phyloP scores from a whole-genome alignment of 495 filamentous ascomycete genomes.

The Talaromyces liani region DNA sequence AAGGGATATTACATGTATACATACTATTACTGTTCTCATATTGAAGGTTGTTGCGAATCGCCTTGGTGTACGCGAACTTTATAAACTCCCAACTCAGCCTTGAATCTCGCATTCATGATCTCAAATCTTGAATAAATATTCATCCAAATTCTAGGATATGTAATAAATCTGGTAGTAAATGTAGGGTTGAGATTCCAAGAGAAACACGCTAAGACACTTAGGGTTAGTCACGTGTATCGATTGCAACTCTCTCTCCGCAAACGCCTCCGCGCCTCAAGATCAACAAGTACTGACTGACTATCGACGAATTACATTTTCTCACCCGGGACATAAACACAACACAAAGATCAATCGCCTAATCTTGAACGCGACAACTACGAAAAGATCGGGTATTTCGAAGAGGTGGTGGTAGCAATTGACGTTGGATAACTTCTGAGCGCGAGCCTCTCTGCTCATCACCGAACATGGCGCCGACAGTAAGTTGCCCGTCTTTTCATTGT shows the following conservation, averaged over 20 bases:
- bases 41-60: neutral
- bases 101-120: neutral
- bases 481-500: conserved; percentile 10
- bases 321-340: too few relatives aligned
- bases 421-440: neutral
- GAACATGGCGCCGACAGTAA: conserved; percentile 36
- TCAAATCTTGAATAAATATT: neutral
- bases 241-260: conserved; percentile 4
- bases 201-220: neutral
- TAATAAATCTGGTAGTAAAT: neutral
- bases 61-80: neutral
- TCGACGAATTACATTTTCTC: neutral
- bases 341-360: neutral
- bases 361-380: neutral
- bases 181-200: neutral
- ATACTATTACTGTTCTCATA: conserved; percentile 4
- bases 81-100: neutral
- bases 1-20: neutral
- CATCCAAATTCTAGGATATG: neutral
- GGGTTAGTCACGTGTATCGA: neutral
- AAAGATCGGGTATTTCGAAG: neutral
- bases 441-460: neutral
- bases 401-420: neutral
- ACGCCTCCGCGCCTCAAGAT: neutral
- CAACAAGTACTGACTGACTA: neutral